phyloP scores from a whole-genome alignment of 2,329 filamentous ascomycete genomes.

The Aspergillus sp. region DNA sequence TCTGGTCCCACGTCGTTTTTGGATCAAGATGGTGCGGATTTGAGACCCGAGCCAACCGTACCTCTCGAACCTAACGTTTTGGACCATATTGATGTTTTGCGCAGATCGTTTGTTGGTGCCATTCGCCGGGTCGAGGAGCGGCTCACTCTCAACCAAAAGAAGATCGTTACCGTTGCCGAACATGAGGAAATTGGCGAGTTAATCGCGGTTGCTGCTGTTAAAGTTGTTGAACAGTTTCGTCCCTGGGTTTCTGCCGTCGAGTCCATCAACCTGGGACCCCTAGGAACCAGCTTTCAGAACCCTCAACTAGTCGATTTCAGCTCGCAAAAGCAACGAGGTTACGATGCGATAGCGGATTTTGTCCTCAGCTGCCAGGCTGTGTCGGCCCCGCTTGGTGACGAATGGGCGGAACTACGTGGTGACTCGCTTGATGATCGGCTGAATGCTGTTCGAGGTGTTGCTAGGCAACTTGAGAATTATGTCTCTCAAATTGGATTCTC shows the following conservation, averaged over 20 bases:
- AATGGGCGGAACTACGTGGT: conserved; percentile 91
- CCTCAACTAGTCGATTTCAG: conserved; percentile 85
- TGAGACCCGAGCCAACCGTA: conserved; percentile 67
- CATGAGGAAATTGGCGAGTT: conserved; percentile 81
- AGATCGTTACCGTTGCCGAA: conserved; percentile 73
- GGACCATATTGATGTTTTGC: conserved; percentile 81
- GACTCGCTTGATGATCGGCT: conserved; percentile 86
- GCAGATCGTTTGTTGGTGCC: conserved; percentile 79
- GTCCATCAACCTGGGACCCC: conserved; percentile 80
- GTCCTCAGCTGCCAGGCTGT: conserved; percentile 85
- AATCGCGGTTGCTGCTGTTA: conserved; percentile 74
- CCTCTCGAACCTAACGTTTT: conserved; percentile 74
- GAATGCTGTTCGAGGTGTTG: conserved; percentile 73
- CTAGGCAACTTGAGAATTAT: conserved; percentile 79
- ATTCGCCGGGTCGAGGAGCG: conserved; percentile 86
- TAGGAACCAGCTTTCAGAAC: conserved; percentile 76
- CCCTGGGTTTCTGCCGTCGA: conserved; percentile 89
- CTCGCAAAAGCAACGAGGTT: conserved; percentile 87
- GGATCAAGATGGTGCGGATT: conserved; percentile 81
- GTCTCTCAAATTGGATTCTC: conserved; percentile 86
- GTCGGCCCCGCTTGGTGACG: conserved; percentile 86
- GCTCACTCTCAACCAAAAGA: conserved; percentile 75
- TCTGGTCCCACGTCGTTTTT: conserved; percentile 69
- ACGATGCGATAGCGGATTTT: conserved; percentile 90
- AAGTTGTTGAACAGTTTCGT: conserved; percentile 83